phyloP scores from a whole-genome alignment of 805 yeast species.

The Limtongia smithiae region DNA sequence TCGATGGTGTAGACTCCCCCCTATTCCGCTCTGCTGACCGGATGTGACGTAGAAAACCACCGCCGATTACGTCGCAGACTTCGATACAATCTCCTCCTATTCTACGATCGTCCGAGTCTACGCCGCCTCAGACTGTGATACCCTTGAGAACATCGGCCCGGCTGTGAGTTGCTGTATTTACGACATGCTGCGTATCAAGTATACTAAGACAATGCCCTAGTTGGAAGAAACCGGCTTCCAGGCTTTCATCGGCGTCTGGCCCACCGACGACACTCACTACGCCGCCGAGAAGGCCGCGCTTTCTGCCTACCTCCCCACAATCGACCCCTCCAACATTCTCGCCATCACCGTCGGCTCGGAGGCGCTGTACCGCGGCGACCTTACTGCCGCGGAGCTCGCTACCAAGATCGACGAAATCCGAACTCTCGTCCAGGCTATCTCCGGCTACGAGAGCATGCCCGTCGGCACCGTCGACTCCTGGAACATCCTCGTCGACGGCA shows the following conservation, averaged over 20 bases:
- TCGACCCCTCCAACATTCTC: conserved; percentile 65
- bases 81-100: conserved; percentile 55
- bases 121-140: conserved; percentile 92
- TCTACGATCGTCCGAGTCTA: conserved; percentile 73
- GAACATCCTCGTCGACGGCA: conserved; percentile 84
- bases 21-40: too few species aligned
- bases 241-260: conserved; percentile 87
- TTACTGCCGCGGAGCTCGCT: conserved; percentile 72
- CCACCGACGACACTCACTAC: conserved; percentile 78
- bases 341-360: conserved; percentile 91
- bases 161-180: conserved; percentile 47
- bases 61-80: conserved; percentile 65
- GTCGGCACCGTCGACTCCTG: conserved; percentile 97
- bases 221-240: conserved; percentile 66
- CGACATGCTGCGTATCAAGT: too few species aligned
- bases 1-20: not conserved
- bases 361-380: conserved; percentile 85
- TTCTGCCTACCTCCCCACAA: conserved; percentile 61
- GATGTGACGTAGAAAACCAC: conserved; percentile 38
- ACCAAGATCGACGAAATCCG: conserved; percentile 60
- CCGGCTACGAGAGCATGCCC: conserved; percentile 47
- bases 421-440: conserved; percentile 54
- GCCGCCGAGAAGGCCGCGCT: conserved; percentile 72
- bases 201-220: conserved; percentile 2
- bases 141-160: conserved; percentile 78